Conservation (phyloP, 108 stramenopile genomes). For the Cyclostephanos tholiformis region DNA sequence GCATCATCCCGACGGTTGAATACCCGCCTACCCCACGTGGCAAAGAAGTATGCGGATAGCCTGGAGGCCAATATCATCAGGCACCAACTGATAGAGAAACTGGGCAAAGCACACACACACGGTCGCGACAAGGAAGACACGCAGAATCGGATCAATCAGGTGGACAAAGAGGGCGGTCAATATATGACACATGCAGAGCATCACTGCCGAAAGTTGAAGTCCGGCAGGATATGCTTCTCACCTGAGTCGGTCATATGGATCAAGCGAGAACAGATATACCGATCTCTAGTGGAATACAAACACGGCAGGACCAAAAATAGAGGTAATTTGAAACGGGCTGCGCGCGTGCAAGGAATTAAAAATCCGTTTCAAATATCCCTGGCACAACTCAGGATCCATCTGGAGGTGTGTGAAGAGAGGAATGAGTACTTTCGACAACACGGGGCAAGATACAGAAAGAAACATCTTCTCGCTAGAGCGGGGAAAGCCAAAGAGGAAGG, state of each 20-base stretch:
- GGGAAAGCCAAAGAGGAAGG: neutral
- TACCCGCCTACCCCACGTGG: neutral
- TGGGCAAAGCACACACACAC: neutral
- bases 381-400: neutral
- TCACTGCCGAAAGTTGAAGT: slow-evolving; percentile 21
- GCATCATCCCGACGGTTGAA: slow-evolving; percentile 9
- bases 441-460: neutral
- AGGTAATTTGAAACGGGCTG: slow-evolving; percentile 13
- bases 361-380: neutral
- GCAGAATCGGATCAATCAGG: neutral
- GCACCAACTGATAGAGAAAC: slow-evolving; percentile 7
- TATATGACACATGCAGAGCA: slow-evolving; percentile 33
- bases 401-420: slow-evolving; percentile 14
- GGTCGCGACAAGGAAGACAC: neutral
- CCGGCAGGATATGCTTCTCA: slow-evolving; percentile 24
- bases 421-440: slow-evolving; percentile 15
- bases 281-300: neutral
- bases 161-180: slow-evolving; percentile 14
- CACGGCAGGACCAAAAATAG: slow-evolving; percentile 11
- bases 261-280: slow-evolving; percentile 11
- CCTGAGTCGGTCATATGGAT: slow-evolving; percentile 26
- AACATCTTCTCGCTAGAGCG: neutral
- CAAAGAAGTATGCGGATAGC: neutral
- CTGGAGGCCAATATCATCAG: neutral
- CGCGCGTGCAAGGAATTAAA: slow-evolving; percentile 3